phyloP scores from a whole-genome alignment of 352 stramenopile species.

The Globisporangium nagaii region DNA sequence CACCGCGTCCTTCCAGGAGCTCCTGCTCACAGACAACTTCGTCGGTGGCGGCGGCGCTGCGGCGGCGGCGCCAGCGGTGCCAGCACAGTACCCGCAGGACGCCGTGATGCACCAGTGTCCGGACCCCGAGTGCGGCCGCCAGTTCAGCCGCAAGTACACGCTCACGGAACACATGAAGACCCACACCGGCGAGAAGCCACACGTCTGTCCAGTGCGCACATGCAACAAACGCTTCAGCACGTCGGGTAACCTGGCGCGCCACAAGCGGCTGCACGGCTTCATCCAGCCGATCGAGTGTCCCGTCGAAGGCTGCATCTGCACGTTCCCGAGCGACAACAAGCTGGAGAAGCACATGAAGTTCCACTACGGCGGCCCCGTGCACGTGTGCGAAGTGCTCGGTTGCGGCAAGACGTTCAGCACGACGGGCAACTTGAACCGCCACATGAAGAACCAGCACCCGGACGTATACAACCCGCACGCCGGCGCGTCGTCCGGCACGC shows the following conservation, averaged over 20 bases:
- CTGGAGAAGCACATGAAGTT: conserved; percentile 49
- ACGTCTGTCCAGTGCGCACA: conserved; percentile 34
- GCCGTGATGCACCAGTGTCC: conserved; percentile 15
- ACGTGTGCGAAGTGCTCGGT: not conserved
- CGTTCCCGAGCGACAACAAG: conserved; percentile 37
- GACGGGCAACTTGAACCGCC: conserved; percentile 47
- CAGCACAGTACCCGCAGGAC: not conserved
- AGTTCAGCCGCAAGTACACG: conserved; percentile 52
- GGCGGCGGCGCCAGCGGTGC: not conserved
- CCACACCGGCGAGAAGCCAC: conserved; percentile 49
- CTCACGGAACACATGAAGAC: conserved; percentile 51
- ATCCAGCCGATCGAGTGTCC: conserved; percentile 33
- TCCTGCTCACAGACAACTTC: conserved; percentile 1
- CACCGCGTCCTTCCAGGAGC: conserved; percentile 5
- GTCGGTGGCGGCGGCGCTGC: no score
- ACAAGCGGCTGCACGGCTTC: conserved; percentile 43
- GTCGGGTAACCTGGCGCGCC: conserved; percentile 43
- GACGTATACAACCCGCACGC: conserved; percentile 8
- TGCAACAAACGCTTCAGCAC: conserved; percentile 52
- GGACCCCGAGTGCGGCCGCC: conserved; percentile 17
- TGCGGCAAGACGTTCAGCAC: conserved; percentile 64
- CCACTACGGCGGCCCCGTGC: conserved; percentile 27
- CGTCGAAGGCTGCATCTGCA: conserved; percentile 26
- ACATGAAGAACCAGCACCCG: conserved; percentile 10
- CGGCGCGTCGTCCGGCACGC: not conserved